These are phyloP conservation scores for Agaricus subrufescens DNA, from an alignment of 768 basidiomycete species.

Conservation along the genomic window DNA sequence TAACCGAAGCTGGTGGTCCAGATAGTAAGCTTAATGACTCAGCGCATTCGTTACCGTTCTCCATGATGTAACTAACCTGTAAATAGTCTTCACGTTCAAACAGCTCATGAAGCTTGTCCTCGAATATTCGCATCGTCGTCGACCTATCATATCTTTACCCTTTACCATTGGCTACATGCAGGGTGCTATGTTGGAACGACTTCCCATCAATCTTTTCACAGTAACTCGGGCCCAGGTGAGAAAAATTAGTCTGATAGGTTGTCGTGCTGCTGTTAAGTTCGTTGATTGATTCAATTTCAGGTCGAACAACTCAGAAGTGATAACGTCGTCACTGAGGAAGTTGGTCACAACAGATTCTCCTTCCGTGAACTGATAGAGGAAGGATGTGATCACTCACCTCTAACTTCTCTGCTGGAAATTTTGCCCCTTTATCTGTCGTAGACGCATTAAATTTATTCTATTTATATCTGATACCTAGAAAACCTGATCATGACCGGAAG, in stretches of 20 bases:
- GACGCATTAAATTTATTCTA: background rate
- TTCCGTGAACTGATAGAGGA: conserved; percentile 35
- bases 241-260: background rate
- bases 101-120: conserved; percentile 66
- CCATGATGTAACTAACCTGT: background rate
- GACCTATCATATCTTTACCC: conserved; percentile 62
- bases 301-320: conserved; percentile 58
- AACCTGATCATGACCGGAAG: background rate
- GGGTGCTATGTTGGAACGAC: conserved; percentile 55
- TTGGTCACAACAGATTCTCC: conserved; percentile 23
- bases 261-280: background rate
- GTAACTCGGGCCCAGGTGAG: conserved; percentile 64
- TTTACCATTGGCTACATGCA: conserved; percentile 61
- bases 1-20: conserved; percentile 38
- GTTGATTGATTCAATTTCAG: conserved; percentile 24
- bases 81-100: conserved; percentile 58
- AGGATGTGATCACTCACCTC: conserved; percentile 24
- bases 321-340: conserved; percentile 41
- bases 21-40: conserved; percentile 21
- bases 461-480: background rate
- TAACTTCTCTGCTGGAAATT: conserved; percentile 48
- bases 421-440: conserved; percentile 47
- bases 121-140: conserved; percentile 41
- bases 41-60: background rate
- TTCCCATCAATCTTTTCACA: conserved; percentile 64